These are phyloP conservation scores for Solanum clarkiae DNA, from an alignment of 257 asterid species.

Conservation along the genomic window DNA sequence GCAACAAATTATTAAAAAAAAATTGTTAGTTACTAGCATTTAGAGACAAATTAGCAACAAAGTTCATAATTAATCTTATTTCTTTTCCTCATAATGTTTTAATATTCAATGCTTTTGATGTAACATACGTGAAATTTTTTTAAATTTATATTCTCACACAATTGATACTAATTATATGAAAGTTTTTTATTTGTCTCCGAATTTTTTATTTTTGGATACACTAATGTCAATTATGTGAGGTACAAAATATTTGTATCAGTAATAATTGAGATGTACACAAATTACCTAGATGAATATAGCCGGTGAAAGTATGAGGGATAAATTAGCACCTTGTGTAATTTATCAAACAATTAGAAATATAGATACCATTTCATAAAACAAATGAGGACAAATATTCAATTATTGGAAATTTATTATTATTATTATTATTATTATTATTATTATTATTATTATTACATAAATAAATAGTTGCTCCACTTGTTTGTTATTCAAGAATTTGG, in stretches of 20 bases:
- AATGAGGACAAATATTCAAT: neutral
- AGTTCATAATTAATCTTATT: neutral
- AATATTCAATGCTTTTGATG: neutral
- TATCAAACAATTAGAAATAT: neutral
- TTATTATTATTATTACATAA: too few relatives aligned
- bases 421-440: too few relatives aligned
- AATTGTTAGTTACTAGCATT: neutral
- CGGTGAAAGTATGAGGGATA: neutral
- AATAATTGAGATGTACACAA: neutral
- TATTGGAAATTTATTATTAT: neutral
- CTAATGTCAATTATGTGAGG: neutral
- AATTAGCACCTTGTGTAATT: neutral
- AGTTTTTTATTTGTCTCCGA: too few relatives aligned
- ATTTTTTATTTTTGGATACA: too few relatives aligned
- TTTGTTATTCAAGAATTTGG: neutral
- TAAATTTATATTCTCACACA: too few relatives aligned
- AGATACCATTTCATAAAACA: neutral
- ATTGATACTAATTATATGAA: too few relatives aligned
- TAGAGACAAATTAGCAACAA: neutral
- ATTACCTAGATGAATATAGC: too few relatives aligned
- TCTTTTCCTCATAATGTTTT: neutral
- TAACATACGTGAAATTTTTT: neutral
- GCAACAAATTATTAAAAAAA: neutral
- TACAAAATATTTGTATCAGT: too few relatives aligned
- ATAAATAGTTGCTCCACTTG: neutral